Conservation (phyloP, 768 basidiomycete species). For the Pleurotus citrinopileatus region DNA sequence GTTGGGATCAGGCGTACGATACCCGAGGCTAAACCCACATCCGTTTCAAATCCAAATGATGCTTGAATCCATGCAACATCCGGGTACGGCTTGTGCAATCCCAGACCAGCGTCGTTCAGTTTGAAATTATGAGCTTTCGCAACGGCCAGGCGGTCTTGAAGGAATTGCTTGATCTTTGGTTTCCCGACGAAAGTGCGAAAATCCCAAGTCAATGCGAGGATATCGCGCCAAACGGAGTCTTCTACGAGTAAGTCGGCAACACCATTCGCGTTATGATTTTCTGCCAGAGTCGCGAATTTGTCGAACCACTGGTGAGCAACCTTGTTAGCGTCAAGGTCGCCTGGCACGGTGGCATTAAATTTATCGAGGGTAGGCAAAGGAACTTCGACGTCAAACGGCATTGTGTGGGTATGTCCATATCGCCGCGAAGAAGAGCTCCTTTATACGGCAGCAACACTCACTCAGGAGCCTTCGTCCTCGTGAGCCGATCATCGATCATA, state of each 20-base stretch:
- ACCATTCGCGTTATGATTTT: conserved; percentile 14
- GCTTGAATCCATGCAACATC: conserved; percentile 58
- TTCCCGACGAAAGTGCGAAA: conserved; percentile 44
- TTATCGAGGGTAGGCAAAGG: conserved; percentile 27
- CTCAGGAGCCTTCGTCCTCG: neutral
- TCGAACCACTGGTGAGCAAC: conserved; percentile 30
- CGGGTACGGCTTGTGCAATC: conserved; percentile 38
- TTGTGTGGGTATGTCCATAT: neutral
- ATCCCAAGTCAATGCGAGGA: conserved; percentile 50
- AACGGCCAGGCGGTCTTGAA: conserved; percentile 33
- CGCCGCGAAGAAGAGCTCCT: neutral
- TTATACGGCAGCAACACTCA: no score
- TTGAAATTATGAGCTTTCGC: conserved; percentile 27
- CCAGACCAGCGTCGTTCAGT: conserved; percentile 26
- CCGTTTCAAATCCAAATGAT: conserved; percentile 55
- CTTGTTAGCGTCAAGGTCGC: conserved; percentile 20
- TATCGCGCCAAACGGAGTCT: conserved; percentile 48
- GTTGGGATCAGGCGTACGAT: conserved; percentile 53
- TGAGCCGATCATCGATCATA: no score
- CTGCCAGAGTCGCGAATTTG: conserved; percentile 16
- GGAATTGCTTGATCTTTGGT: conserved; percentile 33
- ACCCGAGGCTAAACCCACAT: conserved; percentile 46
- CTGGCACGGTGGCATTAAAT: conserved; percentile 19
- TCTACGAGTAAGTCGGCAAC: conserved; percentile 20
- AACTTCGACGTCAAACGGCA: conserved; percentile 14